Percentiles rank a stretch among this genome's conserved stretches.
phyloP scores from a whole-genome alignment of 768 basidiomycete genomes.

The Nevesoporus exiguus region DNA sequence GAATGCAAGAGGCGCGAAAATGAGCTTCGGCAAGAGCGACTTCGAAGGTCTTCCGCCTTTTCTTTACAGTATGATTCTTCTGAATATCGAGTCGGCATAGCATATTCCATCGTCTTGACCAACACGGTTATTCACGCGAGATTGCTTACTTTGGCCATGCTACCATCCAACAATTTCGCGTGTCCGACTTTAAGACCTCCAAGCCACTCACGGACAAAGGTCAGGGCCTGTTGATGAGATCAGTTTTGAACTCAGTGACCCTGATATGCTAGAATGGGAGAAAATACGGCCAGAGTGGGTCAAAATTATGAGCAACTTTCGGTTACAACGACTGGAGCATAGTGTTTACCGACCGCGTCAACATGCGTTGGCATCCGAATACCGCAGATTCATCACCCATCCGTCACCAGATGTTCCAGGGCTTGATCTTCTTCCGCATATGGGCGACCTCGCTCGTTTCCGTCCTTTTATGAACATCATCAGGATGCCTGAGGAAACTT shows the following conservation, averaged over 20 bases:
- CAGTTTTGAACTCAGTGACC: background rate
- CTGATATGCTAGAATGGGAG: conserved; percentile 2
- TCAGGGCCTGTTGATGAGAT: background rate
- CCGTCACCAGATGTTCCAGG: background rate
- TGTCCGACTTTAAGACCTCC: background rate
- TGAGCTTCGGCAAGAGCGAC: background rate
- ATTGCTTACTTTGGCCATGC: background rate
- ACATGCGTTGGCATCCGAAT: background rate
- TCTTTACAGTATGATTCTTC: background rate
- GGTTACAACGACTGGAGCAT: background rate
- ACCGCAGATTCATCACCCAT: background rate
- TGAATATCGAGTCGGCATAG: background rate
- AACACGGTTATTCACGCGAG: conserved; percentile 6
- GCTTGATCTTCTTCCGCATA: background rate
- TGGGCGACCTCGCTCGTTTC: background rate
- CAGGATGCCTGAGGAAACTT: background rate
- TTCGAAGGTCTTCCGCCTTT: background rate
- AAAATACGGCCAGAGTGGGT: conserved; percentile 1
- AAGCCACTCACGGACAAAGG: conserved; percentile 12
- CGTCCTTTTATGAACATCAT: background rate
- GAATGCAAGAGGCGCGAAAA: background rate
- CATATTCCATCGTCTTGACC: conserved; percentile 7
- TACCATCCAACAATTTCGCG: background rate
- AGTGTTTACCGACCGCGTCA: conserved; percentile 1
- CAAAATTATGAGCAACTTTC: background rate